Base-by-base conservation (phyloP, 129 eudicot species). In the Logfia minima region DNA sequence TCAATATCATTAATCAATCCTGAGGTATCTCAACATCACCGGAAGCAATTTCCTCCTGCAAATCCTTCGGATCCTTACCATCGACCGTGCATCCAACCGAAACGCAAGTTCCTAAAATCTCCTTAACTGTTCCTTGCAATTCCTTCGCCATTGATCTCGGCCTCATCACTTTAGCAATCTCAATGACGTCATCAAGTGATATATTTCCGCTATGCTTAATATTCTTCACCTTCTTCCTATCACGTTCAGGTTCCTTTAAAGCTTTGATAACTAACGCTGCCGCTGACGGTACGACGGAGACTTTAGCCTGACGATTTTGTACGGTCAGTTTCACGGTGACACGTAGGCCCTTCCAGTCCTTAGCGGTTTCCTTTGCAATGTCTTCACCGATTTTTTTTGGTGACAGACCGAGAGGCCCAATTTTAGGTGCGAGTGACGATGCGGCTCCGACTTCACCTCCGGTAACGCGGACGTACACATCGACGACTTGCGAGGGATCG, bases 381-480 rank as follows among this genome's bases (percentile, higher is more conserved):
- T 84, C 87, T 80, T 81, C 85, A 34, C 88, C 85, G 68, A 85
- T 85, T 74, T 81, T 85, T 64, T 85, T 85, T 0, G 85, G 88
- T 1, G 83, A 85, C 17, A 85, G 77, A 28, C 88, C 88, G 17
- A 84, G 74, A 1, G 85, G 85, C 9, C 85, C 85, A 58, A 85
- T 81, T 22, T 85, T 85, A 1, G 88, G 88, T 8, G 83, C 85
- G 75, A 85, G 83, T 3, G 88, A 85, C 21, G 65, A 43, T 8
- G 88, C 83, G 7, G 88, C 85, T 0, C 88, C 85, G 45, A 84
- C 85, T 66, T 84, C 87, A n/a, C 87, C 87, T 1, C 85, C 87
- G 67, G 85, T 84, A 62, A 84, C 85, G 3, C 80, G 85, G 82
- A 84, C 82, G 58, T 68, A 84, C 34, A 84, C 87, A 60, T 84